A percentile compares a stretch with the other conserved stretches of the same genome.
phyloP scores from a whole-genome alignment of 139 green algal genomes.

The Chlamydomonas urium region DNA sequence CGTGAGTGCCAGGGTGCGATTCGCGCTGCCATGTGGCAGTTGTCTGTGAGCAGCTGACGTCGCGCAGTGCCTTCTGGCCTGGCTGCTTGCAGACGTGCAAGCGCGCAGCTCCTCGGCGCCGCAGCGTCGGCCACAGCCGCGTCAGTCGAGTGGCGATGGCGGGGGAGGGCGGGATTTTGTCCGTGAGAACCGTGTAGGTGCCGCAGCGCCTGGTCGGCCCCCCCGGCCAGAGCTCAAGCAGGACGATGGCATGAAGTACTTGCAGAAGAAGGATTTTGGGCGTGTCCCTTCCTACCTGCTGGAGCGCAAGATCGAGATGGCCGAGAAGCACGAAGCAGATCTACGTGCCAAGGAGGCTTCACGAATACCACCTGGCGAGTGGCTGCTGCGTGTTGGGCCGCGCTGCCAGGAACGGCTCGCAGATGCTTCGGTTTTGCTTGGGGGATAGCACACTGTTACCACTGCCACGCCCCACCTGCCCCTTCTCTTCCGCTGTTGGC shows the following conservation, averaged over 20 bases:
- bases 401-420: not conserved
- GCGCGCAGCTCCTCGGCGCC: conserved; percentile 29
- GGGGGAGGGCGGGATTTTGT: conserved; percentile 37
- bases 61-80: too few relatives aligned
- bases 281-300: conserved; percentile 55
- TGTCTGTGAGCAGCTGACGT: too few relatives aligned
- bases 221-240: not conserved
- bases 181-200: conserved; percentile 41
- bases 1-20: not conserved
- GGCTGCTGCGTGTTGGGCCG: not conserved
- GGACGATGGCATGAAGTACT: conserved; percentile 5
- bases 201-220: conserved; percentile 17
- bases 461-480: not conserved
- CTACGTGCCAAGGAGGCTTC: conserved; percentile 39
- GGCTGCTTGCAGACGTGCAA: too few relatives aligned
- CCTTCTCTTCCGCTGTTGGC: not conserved
- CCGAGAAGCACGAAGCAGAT: conserved; percentile 30
- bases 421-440: not conserved
- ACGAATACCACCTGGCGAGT: conserved; percentile 45
- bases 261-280: conserved; percentile 47
- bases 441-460: not conserved
- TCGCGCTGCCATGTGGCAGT: too few relatives aligned
- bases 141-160: not conserved
- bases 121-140: not conserved
- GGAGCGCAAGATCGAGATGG: conserved; percentile 58